A percentile compares a stretch with the other conserved stretches of the same genome.
phyloP scores from a whole-genome alignment of 352 stramenopile species.

The Globisporangium paroecandrum region DNA sequence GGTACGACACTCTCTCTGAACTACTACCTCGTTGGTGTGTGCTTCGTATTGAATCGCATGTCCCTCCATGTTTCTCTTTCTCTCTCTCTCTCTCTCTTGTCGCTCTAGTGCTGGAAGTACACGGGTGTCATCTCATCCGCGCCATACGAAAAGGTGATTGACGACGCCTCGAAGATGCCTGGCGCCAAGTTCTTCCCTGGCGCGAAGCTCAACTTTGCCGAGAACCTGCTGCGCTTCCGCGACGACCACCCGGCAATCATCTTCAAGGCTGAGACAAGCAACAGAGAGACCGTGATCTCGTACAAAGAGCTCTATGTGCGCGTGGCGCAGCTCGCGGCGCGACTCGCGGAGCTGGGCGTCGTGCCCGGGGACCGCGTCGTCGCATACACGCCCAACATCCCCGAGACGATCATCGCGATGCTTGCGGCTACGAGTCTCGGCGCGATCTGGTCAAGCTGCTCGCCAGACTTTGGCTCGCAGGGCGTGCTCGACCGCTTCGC shows the following conservation, averaged over 20 bases:
- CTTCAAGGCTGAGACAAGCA: constrained; percentile 73
- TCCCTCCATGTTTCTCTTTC: background rate
- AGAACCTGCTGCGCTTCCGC: constrained; percentile 72
- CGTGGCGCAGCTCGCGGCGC: constrained; percentile 43
- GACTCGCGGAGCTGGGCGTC: constrained; percentile 45
- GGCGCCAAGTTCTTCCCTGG: constrained; percentile 71
- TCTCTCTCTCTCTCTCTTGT: background rate
- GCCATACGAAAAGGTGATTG: constrained; percentile 52
- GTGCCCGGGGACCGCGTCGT: constrained; percentile 56
- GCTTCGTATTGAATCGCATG: background rate
- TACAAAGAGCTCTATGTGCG: constrained; percentile 65
- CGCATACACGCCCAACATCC: constrained; percentile 66
- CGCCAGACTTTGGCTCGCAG: constrained; percentile 81
- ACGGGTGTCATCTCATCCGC: constrained; percentile 56
- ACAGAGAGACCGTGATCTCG: constrained; percentile 46
- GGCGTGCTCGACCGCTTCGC: constrained; percentile 80
- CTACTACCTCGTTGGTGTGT: background rate
- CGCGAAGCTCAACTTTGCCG: constrained; percentile 67
- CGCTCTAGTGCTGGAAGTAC: constrained; percentile 61
- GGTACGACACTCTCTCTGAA: constrained; percentile 13
- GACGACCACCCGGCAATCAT: constrained; percentile 71
- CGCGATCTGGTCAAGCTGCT: constrained; percentile 79
- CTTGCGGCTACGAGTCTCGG: constrained; percentile 66
- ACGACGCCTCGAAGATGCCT: constrained; percentile 65
- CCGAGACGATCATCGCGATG: constrained; percentile 73